Base-by-base conservation (phyloP, 139 green algal species). In the Chlorokybus atmophyticus region DNA sequence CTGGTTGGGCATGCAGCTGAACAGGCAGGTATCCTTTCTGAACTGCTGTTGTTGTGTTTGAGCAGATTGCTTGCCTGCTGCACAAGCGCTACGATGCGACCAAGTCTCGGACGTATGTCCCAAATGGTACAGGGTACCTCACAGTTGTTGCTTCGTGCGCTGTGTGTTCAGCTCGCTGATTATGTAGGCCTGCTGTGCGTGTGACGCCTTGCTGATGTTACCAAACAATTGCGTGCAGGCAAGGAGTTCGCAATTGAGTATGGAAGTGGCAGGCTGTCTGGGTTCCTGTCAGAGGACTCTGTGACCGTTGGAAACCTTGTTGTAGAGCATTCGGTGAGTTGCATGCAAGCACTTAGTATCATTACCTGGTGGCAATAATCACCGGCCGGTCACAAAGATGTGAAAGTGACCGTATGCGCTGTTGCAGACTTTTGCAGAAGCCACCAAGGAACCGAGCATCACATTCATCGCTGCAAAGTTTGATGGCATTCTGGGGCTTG, bases 401-500 rank as follows among this genome's bases (percentile, higher is more conserved):
- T 55, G 21, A 14, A 40, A 40, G 24, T 55, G 23, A 50, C 48
- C 14, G 17, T 38, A 17, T 19, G 21, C 48, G 28, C 29, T n/a
- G 50, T n/a, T 58, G 6, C 29, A 67, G 59, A 32, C 29, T 10
- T 79, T 79, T 59, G 71, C 60, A 0, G 71, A 79, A 32, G 61
- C 71, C 28, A 73, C 62, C 24, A 73, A 67, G 50, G 92, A 99
- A 75, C 92, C 92, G 2, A 83, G 83, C 32, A 66, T 98, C 7
- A 75, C 89, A 6, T 99, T 99, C 67, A 75, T 98, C 39, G 79
- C 83, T 5, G 87, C 86, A 35, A 88, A 90, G 61, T 99, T 99
- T 67, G 92, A 99, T 57, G 92, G 92, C 51, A 96, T 99, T 64
- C 66, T 99, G 68, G 92, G 92, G 32, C 75, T 99, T 70, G 92